Evolutionary conservation across 495 filamentous ascomycete species (phyloP).

Genomic region (Penicillium pancosmium): DNA sequence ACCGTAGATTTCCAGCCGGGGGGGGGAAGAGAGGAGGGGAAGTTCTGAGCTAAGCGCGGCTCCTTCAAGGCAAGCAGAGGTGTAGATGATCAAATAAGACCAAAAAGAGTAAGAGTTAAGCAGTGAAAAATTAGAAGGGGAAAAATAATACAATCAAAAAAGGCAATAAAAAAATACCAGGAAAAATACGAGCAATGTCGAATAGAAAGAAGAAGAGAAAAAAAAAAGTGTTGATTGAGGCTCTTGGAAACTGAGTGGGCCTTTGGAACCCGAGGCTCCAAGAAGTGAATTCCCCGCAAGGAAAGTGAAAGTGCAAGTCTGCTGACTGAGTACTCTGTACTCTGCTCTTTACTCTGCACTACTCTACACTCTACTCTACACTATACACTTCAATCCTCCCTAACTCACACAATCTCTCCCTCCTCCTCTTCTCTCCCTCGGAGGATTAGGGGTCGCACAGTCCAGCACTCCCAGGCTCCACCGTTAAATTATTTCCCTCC

Average conservation of each 20-base stretch:
- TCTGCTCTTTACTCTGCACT: not conserved
- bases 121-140: slow-evolving; percentile 1
- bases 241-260: too few relatives aligned
- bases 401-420: too few relatives aligned
- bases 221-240: too few relatives aligned
- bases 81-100: not conserved
- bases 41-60: not conserved
- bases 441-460: slow-evolving; percentile 7
- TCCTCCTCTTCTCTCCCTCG: slow-evolving; percentile 4
- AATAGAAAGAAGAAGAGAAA: too few relatives aligned
- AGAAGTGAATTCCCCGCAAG: slow-evolving; percentile 15
- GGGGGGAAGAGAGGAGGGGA: slow-evolving; percentile 3
- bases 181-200: too few relatives aligned
- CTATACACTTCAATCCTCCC: too few relatives aligned
- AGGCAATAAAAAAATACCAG: not conserved
- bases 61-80: not conserved
- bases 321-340: too few relatives aligned
- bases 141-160: slow-evolving; percentile 6
- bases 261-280: too few relatives aligned
- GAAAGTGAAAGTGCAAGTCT: too few relatives aligned
- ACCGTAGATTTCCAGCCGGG: too few relatives aligned
- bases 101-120: slow-evolving; percentile 4
- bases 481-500: slow-evolving; percentile 11
- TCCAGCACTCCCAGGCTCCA: slow-evolving; percentile 17
- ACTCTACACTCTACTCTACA: not conserved